Evolutionary conservation across 768 basidiomycete genomes (phyloP).

Genomic region (Daedaleopsis nitida): DNA sequence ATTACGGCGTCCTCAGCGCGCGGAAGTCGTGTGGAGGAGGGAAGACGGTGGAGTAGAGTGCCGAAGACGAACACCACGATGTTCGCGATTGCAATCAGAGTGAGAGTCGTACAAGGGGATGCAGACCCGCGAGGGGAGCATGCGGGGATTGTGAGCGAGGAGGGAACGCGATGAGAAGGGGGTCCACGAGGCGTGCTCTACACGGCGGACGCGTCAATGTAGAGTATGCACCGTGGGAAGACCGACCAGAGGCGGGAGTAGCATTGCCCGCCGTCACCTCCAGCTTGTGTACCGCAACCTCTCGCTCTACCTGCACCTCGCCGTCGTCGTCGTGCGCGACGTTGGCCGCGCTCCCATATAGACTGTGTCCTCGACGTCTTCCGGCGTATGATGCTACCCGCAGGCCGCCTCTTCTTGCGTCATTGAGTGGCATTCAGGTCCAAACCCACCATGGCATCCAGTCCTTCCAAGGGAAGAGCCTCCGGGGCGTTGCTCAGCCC

Average conservation of each 20-base stretch:
- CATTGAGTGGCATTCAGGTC: neutral
- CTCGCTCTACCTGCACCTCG: neutral
- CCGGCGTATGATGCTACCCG: neutral
- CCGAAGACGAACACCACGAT: neutral
- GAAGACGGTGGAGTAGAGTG: neutral
- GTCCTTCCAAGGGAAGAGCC: slow-evolving; percentile 5
- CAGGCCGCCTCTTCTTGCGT: neutral
- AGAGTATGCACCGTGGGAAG: slow-evolving; percentile 11
- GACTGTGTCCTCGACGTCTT: neutral
- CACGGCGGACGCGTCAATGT: neutral
- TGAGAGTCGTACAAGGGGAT: neutral
- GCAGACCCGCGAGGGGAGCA: neutral
- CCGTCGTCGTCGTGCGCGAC: neutral
- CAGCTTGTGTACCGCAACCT: neutral
- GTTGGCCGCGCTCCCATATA: neutral
- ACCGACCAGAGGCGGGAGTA: neutral
- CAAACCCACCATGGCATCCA: slow-evolving; percentile 11
- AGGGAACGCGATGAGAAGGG: neutral
- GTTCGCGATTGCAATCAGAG: neutral
- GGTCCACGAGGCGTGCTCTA: slow-evolving; percentile 4
- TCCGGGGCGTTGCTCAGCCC: slow-evolving; percentile 2
- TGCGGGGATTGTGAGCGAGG: neutral
- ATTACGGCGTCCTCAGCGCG: slow-evolving; percentile 4
- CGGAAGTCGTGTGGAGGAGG: slow-evolving; percentile 7
- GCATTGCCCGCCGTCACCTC: neutral